Base-by-base conservation (phyloP, 805 yeast species). In the Vanderwaltozyma yarrowii region DNA sequence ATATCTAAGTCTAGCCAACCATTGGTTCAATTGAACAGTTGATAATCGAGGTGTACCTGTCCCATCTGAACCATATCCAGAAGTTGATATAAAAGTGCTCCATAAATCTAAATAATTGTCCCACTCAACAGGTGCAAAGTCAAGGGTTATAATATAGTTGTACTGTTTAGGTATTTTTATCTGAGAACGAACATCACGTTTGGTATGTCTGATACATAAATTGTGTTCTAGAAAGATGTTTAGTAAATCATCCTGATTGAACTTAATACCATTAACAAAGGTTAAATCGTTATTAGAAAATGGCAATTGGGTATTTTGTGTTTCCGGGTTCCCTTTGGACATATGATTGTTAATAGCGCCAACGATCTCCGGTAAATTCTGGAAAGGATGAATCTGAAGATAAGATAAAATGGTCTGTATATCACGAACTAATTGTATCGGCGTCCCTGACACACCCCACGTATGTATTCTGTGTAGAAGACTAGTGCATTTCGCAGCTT, bases 371-470 rank as follows among this genome's bases (percentile, higher is more conserved):
- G 51, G 46, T 12, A 42, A 35, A 16, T 65, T 64, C 37, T 65
- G 65, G 45, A 85, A 82, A 0, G 97, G 98, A 27, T 66, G 63
- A 13, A 76, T 55, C 44, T 78, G 67, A 42, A 87, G 57, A 50
- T 85, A 89, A 12, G 74, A 70, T 25, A 88, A 54, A 5, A 86
- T 67, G 0, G 94, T 80, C 32, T 72, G 75, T 34, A 88, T 65
- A 57, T 89, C 96, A 24, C 67, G 60, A 29, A 74, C 69, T 44
- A 72, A 73, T 45, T 78, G 76, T 13, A 87, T 80, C 0, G 96
- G 94, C 0, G 98, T 92, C 6, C 98, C 98, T 1, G 95, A 84
- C 0, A 88, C 96, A 13, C 95, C 96, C 97, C 97, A 92, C 0
- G 95, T 77, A 61, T 92, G 96, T 33, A 76, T 73, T 37, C 95